A percentile compares a stretch with the other conserved stretches of the same genome.
phyloP scores from a whole-genome alignment of 106 monocot genomes.

The Phalaenopsis equestris region DNA sequence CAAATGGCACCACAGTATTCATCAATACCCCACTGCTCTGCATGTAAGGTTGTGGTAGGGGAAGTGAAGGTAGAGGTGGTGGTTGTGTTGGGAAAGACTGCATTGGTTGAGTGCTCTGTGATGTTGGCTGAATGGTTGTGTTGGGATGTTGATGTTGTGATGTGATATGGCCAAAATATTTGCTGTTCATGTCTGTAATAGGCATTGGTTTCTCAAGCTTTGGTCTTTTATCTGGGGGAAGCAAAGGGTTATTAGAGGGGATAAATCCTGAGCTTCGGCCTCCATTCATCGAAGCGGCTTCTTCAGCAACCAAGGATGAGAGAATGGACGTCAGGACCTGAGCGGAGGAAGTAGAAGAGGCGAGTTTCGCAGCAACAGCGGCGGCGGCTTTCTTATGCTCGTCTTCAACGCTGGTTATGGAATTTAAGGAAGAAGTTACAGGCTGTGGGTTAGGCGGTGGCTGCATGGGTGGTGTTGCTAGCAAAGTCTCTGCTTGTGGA shows the following conservation, averaged over 20 bases:
- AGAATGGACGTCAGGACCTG: constrained; percentile 78
- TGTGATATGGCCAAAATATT: constrained; percentile 23
- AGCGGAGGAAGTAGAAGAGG: constrained; percentile 74
- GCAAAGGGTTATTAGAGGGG: constrained; percentile 15
- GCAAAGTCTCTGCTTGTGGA: constrained; percentile 15
- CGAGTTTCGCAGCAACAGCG: constrained; percentile 78
- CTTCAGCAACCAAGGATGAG: constrained; percentile 73
- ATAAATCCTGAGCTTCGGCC: constrained; percentile 14
- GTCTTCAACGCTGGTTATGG: constrained; percentile 37
- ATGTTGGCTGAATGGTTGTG: constrained; percentile 9
- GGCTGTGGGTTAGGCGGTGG: constrained; percentile 18
- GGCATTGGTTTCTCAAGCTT: constrained; percentile 52
- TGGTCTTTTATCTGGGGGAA: constrained; percentile 56
- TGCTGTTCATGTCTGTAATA: constrained; percentile 1
- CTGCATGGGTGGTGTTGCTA: constrained; percentile 6
- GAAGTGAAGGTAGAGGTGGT: constrained; percentile 25
- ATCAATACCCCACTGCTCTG: constrained; percentile 33
- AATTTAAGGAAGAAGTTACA: constrained; percentile 26
- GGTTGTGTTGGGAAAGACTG: constrained; percentile 28
- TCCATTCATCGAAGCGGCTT: constrained; percentile 57
- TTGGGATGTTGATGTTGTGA: constrained; percentile 23
- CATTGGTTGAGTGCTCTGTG: constrained; percentile 22
- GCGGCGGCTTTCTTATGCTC: constrained; percentile 87
- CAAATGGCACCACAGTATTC: constrained; percentile 23
- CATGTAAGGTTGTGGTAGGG: constrained; percentile 17